A percentile compares a stretch with the other conserved stretches of the same genome.
Conservation (phyloP, 2,329 filamentous ascomycete genomes). For the Cercospora canescens region DNA sequence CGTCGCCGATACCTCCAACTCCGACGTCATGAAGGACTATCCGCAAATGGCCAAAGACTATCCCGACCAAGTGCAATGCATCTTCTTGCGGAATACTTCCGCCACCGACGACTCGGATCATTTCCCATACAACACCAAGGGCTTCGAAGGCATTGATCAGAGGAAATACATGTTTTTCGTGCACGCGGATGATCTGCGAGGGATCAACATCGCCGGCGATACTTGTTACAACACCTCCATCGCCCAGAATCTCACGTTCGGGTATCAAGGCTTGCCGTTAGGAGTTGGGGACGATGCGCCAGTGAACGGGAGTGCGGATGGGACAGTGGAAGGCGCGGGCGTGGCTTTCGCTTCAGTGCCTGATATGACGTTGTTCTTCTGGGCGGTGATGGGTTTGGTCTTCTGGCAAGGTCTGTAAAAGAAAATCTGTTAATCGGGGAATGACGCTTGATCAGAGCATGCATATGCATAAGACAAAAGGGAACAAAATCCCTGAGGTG, state of each 20-base stretch:
- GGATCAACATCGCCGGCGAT: constrained; percentile 66
- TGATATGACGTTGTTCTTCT: constrained; percentile 25
- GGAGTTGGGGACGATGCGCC: constrained; percentile 25
- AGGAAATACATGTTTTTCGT: constrained; percentile 78
- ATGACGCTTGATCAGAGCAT: not conserved
- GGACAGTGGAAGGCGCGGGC: constrained; percentile 10
- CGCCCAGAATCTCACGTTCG: constrained; percentile 70
- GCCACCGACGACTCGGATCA: constrained; percentile 66
- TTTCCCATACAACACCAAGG: constrained; percentile 74
- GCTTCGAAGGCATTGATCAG: constrained; percentile 67
- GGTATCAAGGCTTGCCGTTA: constrained; percentile 54
- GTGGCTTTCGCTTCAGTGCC: constrained; percentile 3
- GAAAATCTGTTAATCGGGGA: accelerated
- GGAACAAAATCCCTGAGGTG: not conserved
- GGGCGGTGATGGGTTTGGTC: constrained; percentile 3
- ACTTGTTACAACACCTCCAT: constrained; percentile 67
- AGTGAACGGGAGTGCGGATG: constrained; percentile 29
- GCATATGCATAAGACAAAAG: not conserved
- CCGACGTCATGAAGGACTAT: constrained; percentile 68
- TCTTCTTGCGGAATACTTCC: constrained; percentile 72
- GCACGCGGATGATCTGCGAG: constrained; percentile 66
- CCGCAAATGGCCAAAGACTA: constrained; percentile 60
- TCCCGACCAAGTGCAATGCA: constrained; percentile 73
- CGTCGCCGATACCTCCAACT: constrained; percentile 74
- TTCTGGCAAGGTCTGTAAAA: not conserved